Base-by-base conservation (phyloP, 2,329 filamentous ascomycete species). In the Aspergillus sp. region DNA sequence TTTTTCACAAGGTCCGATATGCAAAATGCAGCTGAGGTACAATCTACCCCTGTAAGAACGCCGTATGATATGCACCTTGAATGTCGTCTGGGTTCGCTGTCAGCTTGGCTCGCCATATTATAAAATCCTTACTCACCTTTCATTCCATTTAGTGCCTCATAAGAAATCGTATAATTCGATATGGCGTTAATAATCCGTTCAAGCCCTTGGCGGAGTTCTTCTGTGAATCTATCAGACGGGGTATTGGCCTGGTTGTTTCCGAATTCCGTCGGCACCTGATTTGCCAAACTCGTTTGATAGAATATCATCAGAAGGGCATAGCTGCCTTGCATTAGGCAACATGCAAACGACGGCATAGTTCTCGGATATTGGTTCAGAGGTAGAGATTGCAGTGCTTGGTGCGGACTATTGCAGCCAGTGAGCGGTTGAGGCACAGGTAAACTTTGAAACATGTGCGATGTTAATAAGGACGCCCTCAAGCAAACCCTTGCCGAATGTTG, bases 251-350 rank as follows among this genome's bases (percentile, higher is more conserved):
- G 47, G 3, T 68, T 67, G 55, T 56, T 64, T 9, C 63, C 62
- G 11, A 62, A 61, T 11, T 69, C 68, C 1, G 65, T 65, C 1
- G 67, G 66, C 6, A 68, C 52, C 24, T 73, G 68, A 40, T 73
- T 74, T 47, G 70, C 66, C n/a, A 75, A 70, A 12, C 72, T 70
- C 9, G 72, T 71, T 57, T 77, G 77, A 62, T 76, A 77, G 54
- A 73, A 78, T 7, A 78, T 68, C 77, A 79, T 80, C 15, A 79
- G 65, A 68, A 79, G 71, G 5, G 76, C 76, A 57, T 80, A 80
- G 58, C 76, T 78, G 41, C 74, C 73, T 60, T 79, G 77, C 76
- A 79, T 78, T 7, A 77, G 68, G 58, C 77, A 80, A 64, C 76
- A 79, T 21, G 77, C 76, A 58, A 79, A 79, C 0, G 75, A 76